These are phyloP conservation scores for Moniliella sp. DNA, from an alignment of 1,284 basidiomycete genomes.

Conservation along the genomic window DNA sequence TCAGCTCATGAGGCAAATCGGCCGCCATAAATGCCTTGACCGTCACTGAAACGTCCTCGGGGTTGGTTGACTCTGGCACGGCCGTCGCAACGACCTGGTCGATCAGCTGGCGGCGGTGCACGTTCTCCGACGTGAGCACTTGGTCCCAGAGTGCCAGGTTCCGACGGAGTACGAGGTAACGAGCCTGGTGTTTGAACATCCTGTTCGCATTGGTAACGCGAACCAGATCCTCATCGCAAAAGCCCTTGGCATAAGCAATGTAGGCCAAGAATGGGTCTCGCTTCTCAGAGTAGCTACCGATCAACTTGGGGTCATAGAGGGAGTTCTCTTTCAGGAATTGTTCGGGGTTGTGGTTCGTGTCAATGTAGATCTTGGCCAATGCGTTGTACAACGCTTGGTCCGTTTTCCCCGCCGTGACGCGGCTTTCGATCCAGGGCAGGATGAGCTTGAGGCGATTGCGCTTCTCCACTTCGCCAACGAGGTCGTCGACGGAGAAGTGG, in stretches of 20 bases:
- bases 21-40: slow-evolving; percentile 97
- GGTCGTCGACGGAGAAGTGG: slow-evolving; percentile 72
- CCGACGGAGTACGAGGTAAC: slow-evolving; percentile 89
- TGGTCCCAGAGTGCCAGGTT: slow-evolving; percentile 89
- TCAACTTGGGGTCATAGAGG: slow-evolving; percentile 78
- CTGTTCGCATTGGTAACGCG: slow-evolving; percentile 94
- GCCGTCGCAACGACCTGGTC: slow-evolving; percentile 70
- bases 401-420: slow-evolving; percentile 73
- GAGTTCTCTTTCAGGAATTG: slow-evolving; percentile 96
- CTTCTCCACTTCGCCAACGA: slow-evolving; percentile 53
- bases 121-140: slow-evolving; percentile 70
- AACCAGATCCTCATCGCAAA: slow-evolving; percentile 95
- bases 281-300: slow-evolving; percentile 98
- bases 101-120: slow-evolving; percentile 75
- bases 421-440: slow-evolving; percentile 81
- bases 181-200: slow-evolving; percentile 99
- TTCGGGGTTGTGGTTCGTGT: slow-evolving; percentile 95
- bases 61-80: slow-evolving; percentile 86
- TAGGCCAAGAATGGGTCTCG: slow-evolving; percentile 95
- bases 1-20: slow-evolving; percentile 86
- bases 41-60: slow-evolving; percentile 91
- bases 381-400: slow-evolving; percentile 87
- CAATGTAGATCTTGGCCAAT: slow-evolving; percentile 91
- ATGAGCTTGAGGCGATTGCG: slow-evolving; percentile 90
- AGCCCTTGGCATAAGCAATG: slow-evolving; percentile 96